These are phyloP conservation scores for Xylaria sp. DNA, from an alignment of 2,329 filamentous ascomycete species.

Conservation along the genomic window DNA sequence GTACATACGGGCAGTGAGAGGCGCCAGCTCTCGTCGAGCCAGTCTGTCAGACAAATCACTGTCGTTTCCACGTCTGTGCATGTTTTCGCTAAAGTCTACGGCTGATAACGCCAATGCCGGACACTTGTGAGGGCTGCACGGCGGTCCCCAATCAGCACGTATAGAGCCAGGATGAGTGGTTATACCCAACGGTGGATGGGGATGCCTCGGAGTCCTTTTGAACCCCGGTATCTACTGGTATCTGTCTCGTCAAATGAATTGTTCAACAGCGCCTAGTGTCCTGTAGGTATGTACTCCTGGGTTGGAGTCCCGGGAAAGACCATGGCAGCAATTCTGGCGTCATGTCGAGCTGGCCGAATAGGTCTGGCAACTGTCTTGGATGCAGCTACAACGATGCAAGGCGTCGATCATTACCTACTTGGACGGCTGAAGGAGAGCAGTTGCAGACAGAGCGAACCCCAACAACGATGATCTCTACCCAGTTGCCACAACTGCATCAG, in stretches of 20 bases:
- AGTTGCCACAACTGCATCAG: conserved; percentile 21
- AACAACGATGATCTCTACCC: conserved; percentile 33
- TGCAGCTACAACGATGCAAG: conserved; percentile 28
- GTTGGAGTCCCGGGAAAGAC: conserved; percentile 5
- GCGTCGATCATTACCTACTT: conserved; percentile 36
- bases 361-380: conserved; percentile 20
- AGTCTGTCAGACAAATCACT: not conserved
- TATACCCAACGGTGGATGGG: conserved; percentile 7
- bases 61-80: not conserved
- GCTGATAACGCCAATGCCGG: conserved; percentile 16
- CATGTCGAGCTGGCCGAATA: conserved; percentile 19
- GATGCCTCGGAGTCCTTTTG: conserved; percentile 4
- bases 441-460: conserved; percentile 13
- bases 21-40: not conserved
- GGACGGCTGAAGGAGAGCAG: conserved; percentile 22
- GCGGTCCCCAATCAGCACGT: conserved; percentile 9
- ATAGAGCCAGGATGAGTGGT: not conserved
- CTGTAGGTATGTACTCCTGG: not conserved
- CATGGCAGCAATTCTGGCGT: conserved; percentile 17
- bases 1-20: not conserved
- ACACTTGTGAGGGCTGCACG: conserved; percentile 1
- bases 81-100: conserved; percentile 17
- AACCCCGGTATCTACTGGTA: not conserved
- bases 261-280: conserved; percentile 1
- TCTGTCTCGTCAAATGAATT: not conserved